Base-by-base conservation (phyloP, 1,284 basidiomycete species). In the Austropuccinia psidii region DNA sequence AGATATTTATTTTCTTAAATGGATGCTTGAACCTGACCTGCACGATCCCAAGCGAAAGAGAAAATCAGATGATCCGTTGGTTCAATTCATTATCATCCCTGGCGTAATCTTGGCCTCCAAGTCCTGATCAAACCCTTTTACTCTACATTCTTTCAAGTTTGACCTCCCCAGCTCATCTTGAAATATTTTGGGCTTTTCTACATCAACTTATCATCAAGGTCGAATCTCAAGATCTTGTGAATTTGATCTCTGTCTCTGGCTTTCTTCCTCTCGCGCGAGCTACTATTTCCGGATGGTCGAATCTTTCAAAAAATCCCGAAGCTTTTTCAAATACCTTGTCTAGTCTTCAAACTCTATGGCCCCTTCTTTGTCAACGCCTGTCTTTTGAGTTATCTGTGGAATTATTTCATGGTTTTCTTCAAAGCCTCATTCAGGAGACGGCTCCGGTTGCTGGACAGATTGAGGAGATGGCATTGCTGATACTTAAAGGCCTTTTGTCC, bases 1-100 rank as follows among this genome's bases (percentile, higher is more conserved):
- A 19, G 43, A 64, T 19, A 17, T 64, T 19, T 64, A 64, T 24
- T 64, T 64, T 15, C 45, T 64, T 1, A 24, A 47, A n/a, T 64
- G 61, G 61, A 64, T 64, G 27, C 50, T 64, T 50, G 61, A 64
- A 35, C 31, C 41, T 21, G 61, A 64, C 2, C 41, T 64, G 21
- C 50, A 47, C 24, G 43, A 64, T 35, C 21, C 61, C 17, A 49
- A 64, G 21, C 24, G 24, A 24, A 39, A 21, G 27, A 41, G 29
- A 27, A 64, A 64, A 35, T n/a, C n/a, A n/a, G n/a, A n/a, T n/a
- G n/a, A n/a, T n/a, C n/a, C n/a, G n/a, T n/a, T n/a, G n/a, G n/a
- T n/a, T n/a, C n/a, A n/a, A n/a, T n/a, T n/a, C n/a, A n/a, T n/a
- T n/a, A n/a, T n/a, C n/a, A n/a, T n/a, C n/a, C n/a, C n/a, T n/a